Evolutionary conservation across 2,329 filamentous ascomycete genomes (phyloP).

Genomic region (Hypoxylon sp.): DNA sequence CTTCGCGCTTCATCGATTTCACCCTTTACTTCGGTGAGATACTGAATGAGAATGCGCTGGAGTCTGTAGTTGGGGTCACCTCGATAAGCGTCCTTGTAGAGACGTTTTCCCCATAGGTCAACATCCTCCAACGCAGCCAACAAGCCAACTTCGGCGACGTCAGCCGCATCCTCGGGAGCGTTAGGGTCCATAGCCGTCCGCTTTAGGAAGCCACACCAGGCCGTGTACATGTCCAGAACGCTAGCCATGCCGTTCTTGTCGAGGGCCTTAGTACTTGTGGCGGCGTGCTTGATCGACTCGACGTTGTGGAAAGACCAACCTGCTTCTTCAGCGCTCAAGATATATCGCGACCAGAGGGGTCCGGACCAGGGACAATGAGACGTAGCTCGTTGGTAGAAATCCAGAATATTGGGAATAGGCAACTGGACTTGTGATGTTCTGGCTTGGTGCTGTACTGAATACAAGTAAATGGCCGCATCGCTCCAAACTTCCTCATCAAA

Average conservation of each 20-base stretch:
- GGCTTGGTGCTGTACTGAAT: slow-evolving; percentile 63
- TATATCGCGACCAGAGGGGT: slow-evolving; percentile 88
- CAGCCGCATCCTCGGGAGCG: slow-evolving; percentile 84
- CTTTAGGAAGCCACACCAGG: slow-evolving; percentile 95
- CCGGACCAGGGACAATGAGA: slow-evolving; percentile 96
- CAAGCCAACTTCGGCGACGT: slow-evolving; percentile 92
- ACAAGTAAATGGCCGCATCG: slow-evolving; percentile 84
- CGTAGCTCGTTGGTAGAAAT: slow-evolving; percentile 84
- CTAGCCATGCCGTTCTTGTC: slow-evolving; percentile 90
- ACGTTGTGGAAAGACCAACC: slow-evolving; percentile 83
- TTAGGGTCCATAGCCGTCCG: slow-evolving; percentile 83
- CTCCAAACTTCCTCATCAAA: slow-evolving; percentile 84
- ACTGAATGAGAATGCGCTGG: slow-evolving; percentile 93
- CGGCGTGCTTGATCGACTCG: slow-evolving; percentile 90
- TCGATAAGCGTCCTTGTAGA: slow-evolving; percentile 81
- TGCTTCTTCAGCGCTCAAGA: slow-evolving; percentile 86
- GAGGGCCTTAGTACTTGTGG: slow-evolving; percentile 86
- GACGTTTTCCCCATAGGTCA: slow-evolving; percentile 80
- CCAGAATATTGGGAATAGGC: slow-evolving; percentile 69
- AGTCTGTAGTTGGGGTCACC: slow-evolving; percentile 92
- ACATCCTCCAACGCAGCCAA: slow-evolving; percentile 89
- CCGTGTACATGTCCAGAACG: slow-evolving; percentile 89
- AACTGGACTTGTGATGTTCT: slow-evolving; percentile 57
- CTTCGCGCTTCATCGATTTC: slow-evolving; percentile 82
- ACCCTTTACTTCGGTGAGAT: slow-evolving; percentile 86